These are phyloP conservation scores for Oenanthe javanica DNA, from an alignment of 140 eudicot species.

Conservation along the genomic window DNA sequence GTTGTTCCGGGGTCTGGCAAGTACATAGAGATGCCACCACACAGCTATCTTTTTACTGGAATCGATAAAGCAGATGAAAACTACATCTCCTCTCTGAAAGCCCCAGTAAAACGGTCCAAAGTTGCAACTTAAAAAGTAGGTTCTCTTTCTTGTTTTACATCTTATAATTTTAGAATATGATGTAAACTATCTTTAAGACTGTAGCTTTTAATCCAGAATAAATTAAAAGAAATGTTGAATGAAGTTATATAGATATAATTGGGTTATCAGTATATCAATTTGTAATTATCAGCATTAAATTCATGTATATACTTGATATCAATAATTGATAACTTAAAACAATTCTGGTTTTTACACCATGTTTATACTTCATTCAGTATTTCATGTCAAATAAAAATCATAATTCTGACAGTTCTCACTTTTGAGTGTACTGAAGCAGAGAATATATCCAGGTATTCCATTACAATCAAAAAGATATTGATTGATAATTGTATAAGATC, in stretches of 20 bases:
- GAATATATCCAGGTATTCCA: background rate
- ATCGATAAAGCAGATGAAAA: constrained; percentile 63
- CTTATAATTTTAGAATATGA: background rate
- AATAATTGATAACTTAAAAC: background rate
- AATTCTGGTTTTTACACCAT: background rate
- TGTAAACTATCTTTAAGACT: background rate
- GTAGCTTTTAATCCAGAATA: background rate
- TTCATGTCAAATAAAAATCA: background rate
- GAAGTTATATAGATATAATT: background rate
- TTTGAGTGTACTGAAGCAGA: background rate
- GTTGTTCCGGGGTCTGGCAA: constrained; percentile 82
- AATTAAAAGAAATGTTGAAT: background rate
- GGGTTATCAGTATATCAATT: background rate
- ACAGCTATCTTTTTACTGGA: constrained; percentile 73
- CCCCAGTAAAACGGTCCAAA: constrained; percentile 62
- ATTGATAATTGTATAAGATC: background rate
- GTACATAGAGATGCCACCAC: constrained; percentile 77
- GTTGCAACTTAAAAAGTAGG: constrained; percentile 27
- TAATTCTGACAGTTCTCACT: background rate
- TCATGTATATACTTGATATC: background rate
- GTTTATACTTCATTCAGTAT: background rate
- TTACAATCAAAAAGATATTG: background rate
- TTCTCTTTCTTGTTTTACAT: background rate
- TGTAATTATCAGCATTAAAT: background rate
- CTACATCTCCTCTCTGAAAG: constrained; percentile 65